Percentiles rank a stretch among this genome's conserved stretches.
Conservation (phyloP, 2,329 filamentous ascomycete species). For the Purpureocillium lavendulum region DNA sequence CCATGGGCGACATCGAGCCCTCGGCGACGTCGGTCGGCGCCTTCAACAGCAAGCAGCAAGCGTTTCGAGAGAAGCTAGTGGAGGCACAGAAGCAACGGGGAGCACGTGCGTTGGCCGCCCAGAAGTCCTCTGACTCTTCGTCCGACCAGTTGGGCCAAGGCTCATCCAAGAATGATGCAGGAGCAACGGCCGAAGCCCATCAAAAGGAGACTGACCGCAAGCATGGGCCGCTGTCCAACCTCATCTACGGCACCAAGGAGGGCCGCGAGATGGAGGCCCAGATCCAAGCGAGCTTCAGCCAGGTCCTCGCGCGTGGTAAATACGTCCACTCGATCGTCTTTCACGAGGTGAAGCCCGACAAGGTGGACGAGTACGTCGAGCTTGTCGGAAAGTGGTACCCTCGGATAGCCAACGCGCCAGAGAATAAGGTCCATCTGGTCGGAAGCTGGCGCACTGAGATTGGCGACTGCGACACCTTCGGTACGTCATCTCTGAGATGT, state of each 20-base stretch:
- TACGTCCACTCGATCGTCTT: slow-evolving; percentile 98
- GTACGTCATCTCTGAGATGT: slow-evolving; percentile 43
- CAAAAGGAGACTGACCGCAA: slow-evolving; percentile 54
- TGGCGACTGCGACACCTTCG: slow-evolving; percentile 92
- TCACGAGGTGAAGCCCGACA: slow-evolving; percentile 91
- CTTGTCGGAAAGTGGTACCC: slow-evolving; percentile 91
- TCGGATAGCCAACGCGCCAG: slow-evolving; percentile 69
- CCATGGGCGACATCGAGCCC: slow-evolving; percentile 72
- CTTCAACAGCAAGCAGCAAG: slow-evolving; percentile 78
- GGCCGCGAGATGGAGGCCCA: slow-evolving; percentile 90
- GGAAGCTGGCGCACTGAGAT: slow-evolving; percentile 98
- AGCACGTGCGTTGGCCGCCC: slow-evolving; percentile 61
- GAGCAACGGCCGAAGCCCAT: slow-evolving; percentile 43
- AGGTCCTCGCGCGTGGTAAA: slow-evolving; percentile 90
- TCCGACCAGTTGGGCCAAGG: slow-evolving; percentile 29
- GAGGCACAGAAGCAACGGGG: slow-evolving; percentile 73
- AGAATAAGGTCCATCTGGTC: slow-evolving; percentile 93
- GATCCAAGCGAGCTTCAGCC: slow-evolving; percentile 92
- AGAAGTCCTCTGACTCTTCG: slow-evolving; percentile 33
- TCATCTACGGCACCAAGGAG: slow-evolving; percentile 96
- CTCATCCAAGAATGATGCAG: slow-evolving; percentile 27
- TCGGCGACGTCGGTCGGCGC: slow-evolving; percentile 56
- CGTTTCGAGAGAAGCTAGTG: slow-evolving; percentile 76
- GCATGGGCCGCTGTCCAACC: slow-evolving; percentile 66
- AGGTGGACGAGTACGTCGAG: slow-evolving; percentile 88